Base-by-base conservation (phyloP, 1,284 basidiomycete species). In the Wolfiporia cocos region DNA sequence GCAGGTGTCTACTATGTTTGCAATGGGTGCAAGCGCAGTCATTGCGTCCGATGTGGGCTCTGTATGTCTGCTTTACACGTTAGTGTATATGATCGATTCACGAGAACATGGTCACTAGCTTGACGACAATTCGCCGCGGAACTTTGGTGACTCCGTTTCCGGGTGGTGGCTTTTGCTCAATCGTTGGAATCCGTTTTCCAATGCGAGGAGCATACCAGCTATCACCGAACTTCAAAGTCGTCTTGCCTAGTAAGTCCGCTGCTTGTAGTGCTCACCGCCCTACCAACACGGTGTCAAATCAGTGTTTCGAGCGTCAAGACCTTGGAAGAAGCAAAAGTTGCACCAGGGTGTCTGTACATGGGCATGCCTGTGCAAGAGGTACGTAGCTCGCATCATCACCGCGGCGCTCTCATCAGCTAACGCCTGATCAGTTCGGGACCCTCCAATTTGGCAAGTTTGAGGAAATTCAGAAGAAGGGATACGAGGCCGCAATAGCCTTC, bases 181-280 rank as follows among this genome's bases (percentile, higher is more conserved):
- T 63, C 74, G 92, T 45, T 96, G 81, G 80, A 94, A 94, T 60
- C 92, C 92, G 0, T 94, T 94, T 60, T 89, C 87, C 31, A 83
- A 78, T 56, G 80, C 85, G 38, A 71, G 79, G 47, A 81, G 76
- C 45, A 82, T 98, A 6, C 91, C 94, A 20, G 86, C 87, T 14
- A 96, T 99, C 61, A 92, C 96, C 1, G 95, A 99, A 59, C 92
- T 99, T 41, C 96, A 98, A 58, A 86, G 88, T 56, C 81, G 96
- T 14, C 73, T 99, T 40, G 92, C 95, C 39, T 99, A 99, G 92
- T 95, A 56, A 51, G 90, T 57, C 22, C 15, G 54, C 22, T 22
- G 15, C 35, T 38, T 17, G 7, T 40, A 7, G 14, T 28, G 6
- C 17, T 20, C 6, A 29, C 7, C 21, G 15, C 11, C 12, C 9